phyloP scores from a whole-genome alignment of 768 basidiomycete species.

The Rhodosporidiobolus sp. region DNA sequence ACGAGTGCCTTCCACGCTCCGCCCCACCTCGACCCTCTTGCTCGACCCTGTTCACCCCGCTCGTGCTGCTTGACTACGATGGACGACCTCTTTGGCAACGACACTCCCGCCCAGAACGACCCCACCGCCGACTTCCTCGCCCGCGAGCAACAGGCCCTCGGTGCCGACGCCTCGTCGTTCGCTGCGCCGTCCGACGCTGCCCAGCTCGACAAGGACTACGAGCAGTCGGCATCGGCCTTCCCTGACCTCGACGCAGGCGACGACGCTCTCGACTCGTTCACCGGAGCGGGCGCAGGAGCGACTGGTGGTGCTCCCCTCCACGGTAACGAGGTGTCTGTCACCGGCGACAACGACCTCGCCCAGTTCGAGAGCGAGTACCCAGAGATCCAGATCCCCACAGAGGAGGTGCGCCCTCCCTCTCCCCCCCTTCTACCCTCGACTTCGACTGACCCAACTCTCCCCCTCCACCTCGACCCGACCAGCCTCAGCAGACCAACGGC shows the following conservation, averaged over 20 bases:
- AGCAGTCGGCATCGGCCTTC: conserved; percentile 74
- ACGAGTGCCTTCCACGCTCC: too few relatives aligned
- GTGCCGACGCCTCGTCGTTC: conserved; percentile 26
- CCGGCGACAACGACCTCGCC: conserved; percentile 73
- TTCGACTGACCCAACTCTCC: conserved; percentile 43
- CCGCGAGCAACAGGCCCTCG: conserved; percentile 33
- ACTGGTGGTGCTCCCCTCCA: conserved; percentile 39
- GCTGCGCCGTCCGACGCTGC: conserved; percentile 34
- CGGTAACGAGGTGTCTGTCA: conserved; percentile 64
- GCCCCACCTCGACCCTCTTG: background rate
- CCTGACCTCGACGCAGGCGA: conserved; percentile 64
- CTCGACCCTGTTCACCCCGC: background rate
- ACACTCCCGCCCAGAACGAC: background rate
- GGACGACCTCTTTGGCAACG: conserved; percentile 38
- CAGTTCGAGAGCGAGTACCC: conserved; percentile 84
- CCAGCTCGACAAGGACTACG: conserved; percentile 70
- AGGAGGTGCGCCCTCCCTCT: background rate
- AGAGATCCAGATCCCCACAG: conserved; percentile 57
- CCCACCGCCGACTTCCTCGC: conserved; percentile 38
- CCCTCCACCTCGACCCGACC: conserved; percentile 35
- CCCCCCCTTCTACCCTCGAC: background rate
- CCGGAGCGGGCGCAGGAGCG: conserved; percentile 57
- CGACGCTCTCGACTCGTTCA: conserved; percentile 50
- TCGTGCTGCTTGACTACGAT: too few relatives aligned
- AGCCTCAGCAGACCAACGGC: conserved; percentile 20